Evolutionary conservation across 192 early-diverging fungal species (phyloP).

Genomic region (Funneliformis mosseae): DNA sequence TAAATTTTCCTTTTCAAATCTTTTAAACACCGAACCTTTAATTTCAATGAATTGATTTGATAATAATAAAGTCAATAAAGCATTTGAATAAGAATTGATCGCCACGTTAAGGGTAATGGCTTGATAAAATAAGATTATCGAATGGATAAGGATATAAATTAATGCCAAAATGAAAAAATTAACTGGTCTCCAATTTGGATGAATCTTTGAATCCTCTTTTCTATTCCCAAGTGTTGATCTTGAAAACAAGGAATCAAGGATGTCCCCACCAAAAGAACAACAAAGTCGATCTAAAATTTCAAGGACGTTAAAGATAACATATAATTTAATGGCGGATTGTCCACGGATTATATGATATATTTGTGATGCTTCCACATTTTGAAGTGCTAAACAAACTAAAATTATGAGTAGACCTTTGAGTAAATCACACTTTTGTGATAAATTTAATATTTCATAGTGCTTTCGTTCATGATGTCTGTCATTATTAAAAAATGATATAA

Average conservation of each 20-base stretch:
- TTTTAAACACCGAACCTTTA: constrained; percentile 96
- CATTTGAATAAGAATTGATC: constrained; percentile 95
- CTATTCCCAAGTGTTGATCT: constrained; percentile 60
- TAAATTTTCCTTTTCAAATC: constrained; percentile 94
- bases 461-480: neutral
- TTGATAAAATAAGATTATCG: constrained; percentile 91
- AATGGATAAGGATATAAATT: constrained; percentile 85
- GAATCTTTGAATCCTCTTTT: constrained; percentile 37
- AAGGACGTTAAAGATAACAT: constrained; percentile 94
- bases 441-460: constrained; percentile 55
- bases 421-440: constrained; percentile 88
- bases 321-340: constrained; percentile 94
- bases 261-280: constrained; percentile 92
- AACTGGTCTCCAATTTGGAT: constrained; percentile 50
- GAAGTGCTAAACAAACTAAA: constrained; percentile 73
- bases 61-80: constrained; percentile 88
- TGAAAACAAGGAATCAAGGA: constrained; percentile 91
- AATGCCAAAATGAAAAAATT: constrained; percentile 75
- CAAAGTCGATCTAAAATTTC: constrained; percentile 95
- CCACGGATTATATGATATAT: constrained; percentile 96
- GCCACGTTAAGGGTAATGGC: constrained; percentile 96
- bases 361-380: constrained; percentile 81
- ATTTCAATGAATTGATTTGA: constrained; percentile 99
- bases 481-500: constrained; percentile 42
- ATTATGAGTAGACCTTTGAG: constrained; percentile 83